phyloP scores from a whole-genome alignment of 2,329 filamentous ascomycete genomes.

The Beauveria sp. region DNA sequence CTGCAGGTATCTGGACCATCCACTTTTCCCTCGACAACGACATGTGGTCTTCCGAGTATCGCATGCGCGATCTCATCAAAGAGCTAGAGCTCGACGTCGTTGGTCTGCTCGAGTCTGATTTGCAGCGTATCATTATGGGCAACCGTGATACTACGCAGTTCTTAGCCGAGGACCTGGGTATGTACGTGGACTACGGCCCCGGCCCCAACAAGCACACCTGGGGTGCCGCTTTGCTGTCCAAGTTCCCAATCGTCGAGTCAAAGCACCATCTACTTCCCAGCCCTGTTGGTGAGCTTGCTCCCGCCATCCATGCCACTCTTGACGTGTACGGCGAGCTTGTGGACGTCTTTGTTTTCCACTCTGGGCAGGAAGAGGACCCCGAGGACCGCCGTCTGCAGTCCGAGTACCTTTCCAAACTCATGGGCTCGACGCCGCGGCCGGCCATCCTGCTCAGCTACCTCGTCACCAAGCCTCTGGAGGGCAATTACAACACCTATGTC shows the following conservation, averaged over 20 bases:
- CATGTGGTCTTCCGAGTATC: conserved; percentile 95
- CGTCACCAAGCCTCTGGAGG: conserved; percentile 80
- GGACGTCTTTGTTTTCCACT: conserved; percentile 97
- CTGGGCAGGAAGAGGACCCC: conserved; percentile 91
- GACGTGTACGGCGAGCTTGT: conserved; percentile 85
- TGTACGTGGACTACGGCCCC: conserved; percentile 97
- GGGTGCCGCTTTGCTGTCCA: conserved; percentile 87
- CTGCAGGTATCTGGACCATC: conserved; percentile 96
- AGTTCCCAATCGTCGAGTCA: conserved; percentile 95
- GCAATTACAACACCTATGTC: conserved; percentile 96
- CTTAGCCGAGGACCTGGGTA: conserved; percentile 90
- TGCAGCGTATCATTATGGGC: conserved; percentile 98
- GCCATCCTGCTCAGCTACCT: conserved; percentile 85
- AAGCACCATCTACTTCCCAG: conserved; percentile 92
- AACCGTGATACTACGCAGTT: conserved; percentile 95
- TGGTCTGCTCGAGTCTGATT: conserved; percentile 86
- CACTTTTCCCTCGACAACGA: conserved; percentile 97
- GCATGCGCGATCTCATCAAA: conserved; percentile 83
- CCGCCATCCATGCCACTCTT: conserved; percentile 92
- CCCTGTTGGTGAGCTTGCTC: conserved; percentile 88
- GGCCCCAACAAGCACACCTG: conserved; percentile 99
- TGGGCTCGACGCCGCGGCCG: conserved; percentile 75
- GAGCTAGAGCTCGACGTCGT: conserved; percentile 97
- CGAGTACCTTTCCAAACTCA: conserved; percentile 77
- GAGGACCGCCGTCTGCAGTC: conserved; percentile 85